Evolutionary conservation across 768 basidiomycete genomes (phyloP), one percentile per base, ranked within the genome.

Genomic region (Tricholoma matsutake): DNA sequence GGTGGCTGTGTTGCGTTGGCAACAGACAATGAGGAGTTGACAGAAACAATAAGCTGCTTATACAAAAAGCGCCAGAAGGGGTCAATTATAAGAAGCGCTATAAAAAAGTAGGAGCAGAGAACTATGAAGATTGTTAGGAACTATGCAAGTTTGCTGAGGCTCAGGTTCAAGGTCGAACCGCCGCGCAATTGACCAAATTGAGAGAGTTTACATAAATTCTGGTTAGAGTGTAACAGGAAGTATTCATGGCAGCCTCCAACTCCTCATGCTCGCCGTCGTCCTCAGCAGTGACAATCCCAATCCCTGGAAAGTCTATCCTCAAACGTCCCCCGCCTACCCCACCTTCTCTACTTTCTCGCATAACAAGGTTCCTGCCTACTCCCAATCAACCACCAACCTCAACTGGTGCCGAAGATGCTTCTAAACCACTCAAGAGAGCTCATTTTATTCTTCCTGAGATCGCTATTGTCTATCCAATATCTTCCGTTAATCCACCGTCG

Each of bases 381-480:
- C 86, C 83, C 63, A 71, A 65, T 45, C 76, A 75, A 29, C 58
- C 75, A 3, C 47, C 11, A 28, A 29, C 49, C 16, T 25, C 49
- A 16, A 68, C 65, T 25, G 57, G 71, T n/a, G 62, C 67, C 54
- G 49, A 51, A 16, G 84, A 84, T 68, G 78, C 84, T 51, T 72
- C 75, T 35, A 84, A 81, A 67, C 85, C 91, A 10, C 80, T 96
- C 63, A 94, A 92, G 69, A 78, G 92, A 54, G 97, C 96, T 0
- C 92, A 96, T 67, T 98, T 98, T 71, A 91, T 96, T 64, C 78
- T 97, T 11, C 92, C 92, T 0, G 83, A 91, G 65, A 83, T 97
- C 66, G 87, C 86, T 32, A 91, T 91, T 22, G 86, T 95, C 32
- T 98, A 98, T 72, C 94, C 95, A 0, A 96, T 98, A 71, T 91